Evolutionary conservation across 2,329 filamentous ascomycete species (phyloP), one percentile per base, ranked within the genome.

Genomic region (Plectosphaerella sp.): DNA sequence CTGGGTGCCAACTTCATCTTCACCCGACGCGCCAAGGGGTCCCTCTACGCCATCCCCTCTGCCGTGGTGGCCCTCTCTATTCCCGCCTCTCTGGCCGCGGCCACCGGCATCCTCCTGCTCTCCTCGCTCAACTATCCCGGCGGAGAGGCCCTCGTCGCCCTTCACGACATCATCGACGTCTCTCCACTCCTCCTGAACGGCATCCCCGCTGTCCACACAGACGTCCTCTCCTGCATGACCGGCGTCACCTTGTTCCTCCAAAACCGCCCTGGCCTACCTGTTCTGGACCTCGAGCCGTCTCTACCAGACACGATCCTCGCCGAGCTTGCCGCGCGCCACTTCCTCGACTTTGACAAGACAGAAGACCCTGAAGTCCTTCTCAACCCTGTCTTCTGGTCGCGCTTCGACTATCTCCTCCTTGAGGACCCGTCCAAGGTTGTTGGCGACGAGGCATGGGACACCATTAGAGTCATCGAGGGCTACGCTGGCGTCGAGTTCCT

Each of bases 121-220:
- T 96, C 91, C 0, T 87, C 89, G 14, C 83, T 95, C 52, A 99
- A 97, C 71, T 99, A 99, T 64, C 94, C 94, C 1, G 94, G 94
- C 47, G 94, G 90, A 20, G 82, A 89, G 54, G 94, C 92, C 2
- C 76, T 97, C 20, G 59, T 69, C 9, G 73, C 77, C 45, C 71
- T 87, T 39, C 74, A 78, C 54, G 55, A 57, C 46, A 59, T 71
- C 24, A 56, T 67, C 48, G 49, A 55, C 28, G 53, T 58, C 22
- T 54, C 63, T 37, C 54, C 58, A 9, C 28, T 62, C 8, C 52
- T 59, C 16, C 49, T 61, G n/a, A 25, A 57, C 22, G 62, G 64
- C 3, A 61, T 73, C 6, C 67, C 78, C 12, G 61, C 62, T 39
- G 74, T 85, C 42, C 85, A 88, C 61, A 81, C 84, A 46, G 85